A percentile compares a stretch with the other conserved stretches of the same genome.
Conservation (phyloP, 495 filamentous ascomycete genomes). For the Aspergillus conjunctus region DNA sequence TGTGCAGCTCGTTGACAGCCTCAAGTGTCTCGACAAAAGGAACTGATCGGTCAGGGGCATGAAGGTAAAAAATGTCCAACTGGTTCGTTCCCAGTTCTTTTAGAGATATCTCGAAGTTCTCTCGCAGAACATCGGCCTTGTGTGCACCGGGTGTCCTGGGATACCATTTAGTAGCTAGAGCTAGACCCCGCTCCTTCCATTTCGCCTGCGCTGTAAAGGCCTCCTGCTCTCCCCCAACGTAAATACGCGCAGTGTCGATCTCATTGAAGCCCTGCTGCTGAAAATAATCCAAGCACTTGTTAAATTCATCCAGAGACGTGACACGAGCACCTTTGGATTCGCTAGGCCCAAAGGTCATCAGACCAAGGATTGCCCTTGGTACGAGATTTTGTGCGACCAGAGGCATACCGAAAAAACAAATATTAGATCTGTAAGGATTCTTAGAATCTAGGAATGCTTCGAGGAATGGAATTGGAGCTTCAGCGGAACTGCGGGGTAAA, state of each 20-base stretch:
- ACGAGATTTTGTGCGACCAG: slow-evolving; percentile 54
- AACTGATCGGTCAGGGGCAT: slow-evolving; percentile 77
- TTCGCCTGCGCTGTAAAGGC: slow-evolving; percentile 72
- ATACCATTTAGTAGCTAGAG: slow-evolving; percentile 83
- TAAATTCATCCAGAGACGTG: slow-evolving; percentile 66
- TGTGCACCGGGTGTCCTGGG: slow-evolving; percentile 61
- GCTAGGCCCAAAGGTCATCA: slow-evolving; percentile 63
- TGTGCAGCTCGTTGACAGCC: slow-evolving; percentile 77
- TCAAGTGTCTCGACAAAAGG: slow-evolving; percentile 80
- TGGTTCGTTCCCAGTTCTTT: slow-evolving; percentile 71
- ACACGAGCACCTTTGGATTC: slow-evolving; percentile 64
- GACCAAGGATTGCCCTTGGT: slow-evolving; percentile 58
- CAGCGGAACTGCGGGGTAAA: slow-evolving; percentile 12
- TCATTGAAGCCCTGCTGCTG: slow-evolving; percentile 76
- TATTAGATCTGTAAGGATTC: background rate
- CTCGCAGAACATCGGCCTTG: slow-evolving; percentile 59
- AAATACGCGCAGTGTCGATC: slow-evolving; percentile 77
- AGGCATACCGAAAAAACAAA: slow-evolving; percentile 44
- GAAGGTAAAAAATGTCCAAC: slow-evolving; percentile 88
- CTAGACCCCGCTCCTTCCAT: slow-evolving; percentile 83
- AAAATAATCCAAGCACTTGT: slow-evolving; percentile 65
- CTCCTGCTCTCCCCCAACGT: slow-evolving; percentile 76
- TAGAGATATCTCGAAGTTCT: slow-evolving; percentile 64
- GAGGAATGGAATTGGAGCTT: background rate
- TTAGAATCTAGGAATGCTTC: background rate